phyloP scores from a whole-genome alignment of 371 early-diverging fungal species.

The Aphelidium insulamus region DNA sequence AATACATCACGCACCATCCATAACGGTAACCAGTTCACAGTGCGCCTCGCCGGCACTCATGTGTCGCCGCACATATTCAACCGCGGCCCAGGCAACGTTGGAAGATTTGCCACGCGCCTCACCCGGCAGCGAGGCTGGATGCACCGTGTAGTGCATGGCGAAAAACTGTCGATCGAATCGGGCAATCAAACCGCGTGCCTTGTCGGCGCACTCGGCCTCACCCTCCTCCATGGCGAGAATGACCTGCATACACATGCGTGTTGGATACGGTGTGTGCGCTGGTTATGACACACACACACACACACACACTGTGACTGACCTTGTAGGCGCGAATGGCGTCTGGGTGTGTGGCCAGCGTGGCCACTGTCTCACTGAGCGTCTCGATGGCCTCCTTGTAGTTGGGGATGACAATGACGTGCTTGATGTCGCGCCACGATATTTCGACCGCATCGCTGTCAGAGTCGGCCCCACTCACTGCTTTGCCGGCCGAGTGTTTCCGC shows the following conservation, averaged over 20 bases:
- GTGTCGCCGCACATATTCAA: slow-evolving; percentile 9
- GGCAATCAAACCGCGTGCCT: slow-evolving; percentile 25
- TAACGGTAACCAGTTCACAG: slow-evolving; percentile 35
- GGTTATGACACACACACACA: too few relatives aligned
- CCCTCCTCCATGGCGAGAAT: slow-evolving; percentile 55
- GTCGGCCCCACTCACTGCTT: too few relatives aligned
- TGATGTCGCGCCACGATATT: too few relatives aligned
- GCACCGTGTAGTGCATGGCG: slow-evolving; percentile 39
- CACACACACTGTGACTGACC: too few relatives aligned
- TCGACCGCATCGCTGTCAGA: too few relatives aligned
- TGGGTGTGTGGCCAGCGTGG: slow-evolving; percentile 17
- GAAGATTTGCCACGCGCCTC: slow-evolving; percentile 52
- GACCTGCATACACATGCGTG: too few relatives aligned
- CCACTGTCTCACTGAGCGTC: slow-evolving; percentile 22
- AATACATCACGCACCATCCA: slow-evolving; percentile 42
- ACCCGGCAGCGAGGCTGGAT: slow-evolving; percentile 36
- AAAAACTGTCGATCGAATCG: slow-evolving; percentile 28
- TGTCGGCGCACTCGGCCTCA: slow-evolving; percentile 27
- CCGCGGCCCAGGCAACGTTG: slow-evolving; percentile 49
- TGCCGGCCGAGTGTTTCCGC: too few relatives aligned
- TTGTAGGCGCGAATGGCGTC: slow-evolving; percentile 17
- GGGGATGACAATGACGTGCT: slow-evolving; percentile 21
- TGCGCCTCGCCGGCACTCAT: slow-evolving; percentile 15
- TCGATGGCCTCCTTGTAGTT: slow-evolving; percentile 25
- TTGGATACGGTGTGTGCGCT: too few relatives aligned